Percentiles rank a stretch among this genome's conserved stretches.
Evolutionary conservation across 441 rosid species (phyloP).

Genomic region (Pelargonium citronellum): DNA sequence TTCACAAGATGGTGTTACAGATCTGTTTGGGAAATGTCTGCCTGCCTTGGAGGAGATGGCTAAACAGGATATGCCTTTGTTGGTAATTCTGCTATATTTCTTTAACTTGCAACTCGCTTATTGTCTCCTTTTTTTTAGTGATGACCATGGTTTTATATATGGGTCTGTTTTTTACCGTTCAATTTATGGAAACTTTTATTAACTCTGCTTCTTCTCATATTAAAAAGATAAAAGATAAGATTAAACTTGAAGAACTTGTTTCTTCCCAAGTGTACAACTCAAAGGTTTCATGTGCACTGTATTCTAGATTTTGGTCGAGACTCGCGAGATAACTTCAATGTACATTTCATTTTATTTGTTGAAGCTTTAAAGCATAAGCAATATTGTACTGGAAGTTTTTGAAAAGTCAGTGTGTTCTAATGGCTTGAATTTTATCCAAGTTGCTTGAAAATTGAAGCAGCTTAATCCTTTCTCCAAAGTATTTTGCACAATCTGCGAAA

Average conservation of each 20-base stretch:
- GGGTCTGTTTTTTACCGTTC: not conserved
- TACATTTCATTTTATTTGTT: too few species aligned
- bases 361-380: not conserved
- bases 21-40: slow-evolving; percentile 79
- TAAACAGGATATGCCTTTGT: slow-evolving; percentile 77
- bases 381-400: not conserved
- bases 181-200: not conserved
- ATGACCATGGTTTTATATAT: not conserved
- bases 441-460: not conserved
- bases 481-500: not conserved
- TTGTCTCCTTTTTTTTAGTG: not conserved
- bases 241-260: not conserved
- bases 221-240: not conserved
- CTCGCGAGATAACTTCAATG: too few species aligned
- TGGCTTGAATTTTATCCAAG: not conserved
- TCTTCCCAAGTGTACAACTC: not conserved
- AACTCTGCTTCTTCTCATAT: not conserved
- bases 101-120: not conserved
- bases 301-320: not conserved
- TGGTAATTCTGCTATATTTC: slow-evolving; percentile 42
- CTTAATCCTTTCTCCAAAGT: too few species aligned
- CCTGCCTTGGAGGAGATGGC: slow-evolving; percentile 85
- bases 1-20: slow-evolving; percentile 89
- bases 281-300: not conserved
- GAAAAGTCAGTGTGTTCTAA: not conserved